Conservation (phyloP, 2,329 filamentous ascomycete genomes). For the Scedosporium aurantiacum region DNA sequence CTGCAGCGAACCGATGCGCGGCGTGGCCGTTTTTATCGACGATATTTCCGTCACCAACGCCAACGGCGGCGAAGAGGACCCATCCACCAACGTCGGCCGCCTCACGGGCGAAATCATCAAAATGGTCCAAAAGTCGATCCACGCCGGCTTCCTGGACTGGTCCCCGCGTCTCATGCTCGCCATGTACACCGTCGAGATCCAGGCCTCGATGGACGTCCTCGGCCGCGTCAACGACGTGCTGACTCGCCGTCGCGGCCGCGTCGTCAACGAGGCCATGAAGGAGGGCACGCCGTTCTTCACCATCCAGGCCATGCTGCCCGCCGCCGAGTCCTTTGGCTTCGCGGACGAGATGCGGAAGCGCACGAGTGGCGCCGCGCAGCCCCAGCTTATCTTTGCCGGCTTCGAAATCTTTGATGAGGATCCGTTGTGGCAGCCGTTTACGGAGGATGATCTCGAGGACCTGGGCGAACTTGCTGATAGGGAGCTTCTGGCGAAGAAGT, state of each 20-base stretch:
- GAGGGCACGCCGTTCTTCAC: conserved; percentile 96
- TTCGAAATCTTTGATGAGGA: conserved; percentile 92
- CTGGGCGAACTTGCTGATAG: conserved; percentile 84
- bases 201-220: conserved; percentile 89
- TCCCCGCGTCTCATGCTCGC: conserved; percentile 87
- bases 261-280: conserved; percentile 83
- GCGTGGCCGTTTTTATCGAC: conserved; percentile 83
- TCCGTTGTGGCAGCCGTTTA: conserved; percentile 95
- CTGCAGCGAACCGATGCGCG: conserved; percentile 87
- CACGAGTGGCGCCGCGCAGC: conserved; percentile 79
- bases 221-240: conserved; percentile 95
- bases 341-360: conserved; percentile 92
- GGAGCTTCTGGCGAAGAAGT: conserved; percentile 92
- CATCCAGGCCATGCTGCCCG: conserved; percentile 76
- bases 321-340: conserved; percentile 93
- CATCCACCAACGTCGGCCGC: conserved; percentile 57
- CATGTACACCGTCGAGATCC: conserved; percentile 97
- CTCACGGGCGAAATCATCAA: conserved; percentile 91
- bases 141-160: conserved; percentile 87
- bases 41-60: conserved; percentile 53
- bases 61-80: conserved; percentile 27
- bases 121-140: conserved; percentile 72
- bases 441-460: conserved; percentile 93
- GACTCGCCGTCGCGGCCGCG: conserved; percentile 81
- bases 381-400: conserved; percentile 85